These are phyloP conservation scores for Monosporozyma aquatica DNA, from an alignment of 805 yeast genomes.

Conservation along the genomic window DNA sequence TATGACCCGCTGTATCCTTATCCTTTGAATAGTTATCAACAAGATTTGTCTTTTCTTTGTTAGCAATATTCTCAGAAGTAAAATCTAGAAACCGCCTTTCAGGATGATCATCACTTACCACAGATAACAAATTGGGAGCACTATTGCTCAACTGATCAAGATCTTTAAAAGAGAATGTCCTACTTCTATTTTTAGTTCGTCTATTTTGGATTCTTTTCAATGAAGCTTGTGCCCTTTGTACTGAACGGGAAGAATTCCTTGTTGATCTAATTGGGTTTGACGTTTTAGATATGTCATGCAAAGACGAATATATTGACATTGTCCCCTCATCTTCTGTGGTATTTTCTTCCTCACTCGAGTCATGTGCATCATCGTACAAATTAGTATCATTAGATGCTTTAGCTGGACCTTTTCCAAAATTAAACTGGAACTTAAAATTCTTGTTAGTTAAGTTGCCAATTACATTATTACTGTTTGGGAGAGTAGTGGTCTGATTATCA, in stretches of 20 bases:
- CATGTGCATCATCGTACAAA: neutral
- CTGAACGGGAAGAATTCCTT: constrained; percentile 38
- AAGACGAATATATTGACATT: constrained; percentile 55
- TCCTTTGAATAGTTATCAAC: neutral
- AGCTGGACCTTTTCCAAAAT: constrained; percentile 13
- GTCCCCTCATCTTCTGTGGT: constrained; percentile 53
- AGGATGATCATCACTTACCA: constrained; percentile 15
- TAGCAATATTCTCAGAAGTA: neutral
- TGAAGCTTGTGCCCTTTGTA: constrained; percentile 60
- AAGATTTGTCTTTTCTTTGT: neutral
- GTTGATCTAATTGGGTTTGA: constrained; percentile 30
- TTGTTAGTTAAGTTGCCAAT: constrained; percentile 23
- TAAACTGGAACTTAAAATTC: constrained; percentile 29
- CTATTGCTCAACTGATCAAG: constrained; percentile 23
- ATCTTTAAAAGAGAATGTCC: constrained; percentile 23
- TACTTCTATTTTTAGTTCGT: constrained; percentile 40
- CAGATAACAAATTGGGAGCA: constrained; percentile 28
- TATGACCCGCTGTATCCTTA: neutral
- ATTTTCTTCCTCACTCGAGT: constrained; percentile 6
- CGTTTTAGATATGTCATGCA: constrained; percentile 32
- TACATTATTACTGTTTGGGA: constrained; percentile 6
- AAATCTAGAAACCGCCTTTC: neutral
- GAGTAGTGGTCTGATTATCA: too few species aligned
- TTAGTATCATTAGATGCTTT: neutral
- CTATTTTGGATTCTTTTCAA: constrained; percentile 51